phyloP scores from a whole-genome alignment of 2,329 filamentous ascomycete genomes.

The Nemania sp. region DNA sequence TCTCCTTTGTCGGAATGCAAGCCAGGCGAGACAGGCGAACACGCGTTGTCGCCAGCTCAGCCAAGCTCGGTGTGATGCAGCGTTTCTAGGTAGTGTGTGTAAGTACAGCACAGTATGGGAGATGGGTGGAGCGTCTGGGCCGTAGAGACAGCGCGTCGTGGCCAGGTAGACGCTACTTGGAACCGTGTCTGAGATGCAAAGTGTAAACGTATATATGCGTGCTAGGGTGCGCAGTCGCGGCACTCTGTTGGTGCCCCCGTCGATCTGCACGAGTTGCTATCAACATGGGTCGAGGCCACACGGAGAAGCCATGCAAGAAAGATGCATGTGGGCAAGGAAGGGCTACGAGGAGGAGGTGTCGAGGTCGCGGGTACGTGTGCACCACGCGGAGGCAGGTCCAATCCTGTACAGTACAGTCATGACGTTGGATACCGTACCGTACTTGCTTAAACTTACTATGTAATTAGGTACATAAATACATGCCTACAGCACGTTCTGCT shows the following conservation, averaged over 20 bases:
- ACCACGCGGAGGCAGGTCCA: background rate
- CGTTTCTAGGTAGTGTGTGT: conserved; percentile 4
- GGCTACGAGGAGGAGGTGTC: conserved; percentile 8
- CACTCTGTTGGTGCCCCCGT: too few species aligned
- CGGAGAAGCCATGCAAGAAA: background rate
- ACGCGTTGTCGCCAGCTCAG: conserved; percentile 25
- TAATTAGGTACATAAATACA: background rate
- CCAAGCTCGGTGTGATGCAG: conserved; percentile 16
- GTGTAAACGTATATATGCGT: too few species aligned
- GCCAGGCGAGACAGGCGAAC: conserved; percentile 11
- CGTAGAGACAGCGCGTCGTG: too few species aligned
- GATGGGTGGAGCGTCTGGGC: background rate
- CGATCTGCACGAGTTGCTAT: background rate
- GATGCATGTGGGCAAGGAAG: background rate
- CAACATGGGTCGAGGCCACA: background rate
- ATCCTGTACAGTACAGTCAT: background rate
- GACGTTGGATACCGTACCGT: too few species aligned
- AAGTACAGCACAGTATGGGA: background rate
- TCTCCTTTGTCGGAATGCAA: conserved; percentile 17
- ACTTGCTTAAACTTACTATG: too few species aligned
- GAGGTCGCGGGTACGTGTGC: conserved; percentile 1
- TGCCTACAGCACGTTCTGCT: too few species aligned
- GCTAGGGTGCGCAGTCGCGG: too few species aligned
- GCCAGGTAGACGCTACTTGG: conserved; percentile 6
- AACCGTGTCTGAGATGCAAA: too few species aligned